These are phyloP conservation scores for Lactarius pseudohatsudake DNA, from an alignment of 768 basidiomycete genomes.

Conservation along the genomic window DNA sequence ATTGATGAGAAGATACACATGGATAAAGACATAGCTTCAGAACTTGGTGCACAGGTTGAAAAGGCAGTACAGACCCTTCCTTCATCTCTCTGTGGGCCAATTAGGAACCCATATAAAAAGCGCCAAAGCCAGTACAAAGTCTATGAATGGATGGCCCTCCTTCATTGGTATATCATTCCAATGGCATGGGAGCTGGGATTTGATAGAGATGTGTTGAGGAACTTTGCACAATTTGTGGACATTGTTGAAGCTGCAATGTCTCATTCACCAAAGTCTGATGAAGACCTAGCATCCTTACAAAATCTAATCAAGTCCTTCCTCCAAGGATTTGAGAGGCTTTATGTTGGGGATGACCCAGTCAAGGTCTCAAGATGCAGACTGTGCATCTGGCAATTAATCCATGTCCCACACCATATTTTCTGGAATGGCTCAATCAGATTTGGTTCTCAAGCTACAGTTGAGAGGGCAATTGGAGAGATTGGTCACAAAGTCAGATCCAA, in stretches of 20 bases:
- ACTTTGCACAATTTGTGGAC: conserved; percentile 9
- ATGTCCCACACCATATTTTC: too few relatives aligned
- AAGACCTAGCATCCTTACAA: too few relatives aligned
- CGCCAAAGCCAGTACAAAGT: too few relatives aligned
- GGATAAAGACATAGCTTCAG: not conserved
- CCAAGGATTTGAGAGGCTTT: too few relatives aligned
- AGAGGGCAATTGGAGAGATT: conserved; percentile 6
- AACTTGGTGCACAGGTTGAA: too few relatives aligned
- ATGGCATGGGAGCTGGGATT: too few relatives aligned
- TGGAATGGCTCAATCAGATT: conserved; percentile 37
- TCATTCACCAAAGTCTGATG: too few relatives aligned
- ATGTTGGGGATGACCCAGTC: too few relatives aligned
- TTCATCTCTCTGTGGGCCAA: not conserved
- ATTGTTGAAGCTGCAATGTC: not conserved
- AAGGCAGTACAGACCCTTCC: not conserved
- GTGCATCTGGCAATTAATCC: too few relatives aligned
- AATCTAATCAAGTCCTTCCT: too few relatives aligned
- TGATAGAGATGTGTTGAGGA: not conserved
- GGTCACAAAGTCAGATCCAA: conserved; percentile 2
- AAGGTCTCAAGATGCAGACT: too few relatives aligned
- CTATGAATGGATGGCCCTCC: too few relatives aligned
- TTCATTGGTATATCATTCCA: not conserved
- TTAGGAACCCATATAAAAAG: not conserved
- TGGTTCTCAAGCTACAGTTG: conserved; percentile 23
- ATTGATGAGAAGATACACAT: not conserved